phyloP scores from a whole-genome alignment of 495 filamentous ascomycete species.

The Penicillium mononematosum region DNA sequence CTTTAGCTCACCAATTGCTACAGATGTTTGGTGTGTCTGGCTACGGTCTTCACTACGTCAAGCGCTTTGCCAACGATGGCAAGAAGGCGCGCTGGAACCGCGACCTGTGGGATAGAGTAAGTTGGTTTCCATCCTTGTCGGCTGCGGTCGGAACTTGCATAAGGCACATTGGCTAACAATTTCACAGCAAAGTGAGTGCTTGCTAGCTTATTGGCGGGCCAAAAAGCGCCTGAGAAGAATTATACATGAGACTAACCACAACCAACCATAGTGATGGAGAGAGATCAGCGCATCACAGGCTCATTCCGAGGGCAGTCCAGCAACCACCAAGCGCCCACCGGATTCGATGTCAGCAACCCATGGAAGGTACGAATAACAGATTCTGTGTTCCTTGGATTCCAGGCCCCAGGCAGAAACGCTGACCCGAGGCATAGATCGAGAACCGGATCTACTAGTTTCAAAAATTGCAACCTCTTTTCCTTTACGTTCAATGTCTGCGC shows the following conservation, averaged over 20 bases:
- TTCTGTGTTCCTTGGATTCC: not conserved
- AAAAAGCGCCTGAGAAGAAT: not conserved
- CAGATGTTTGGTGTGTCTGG: slow-evolving; percentile 93
- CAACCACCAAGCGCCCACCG: slow-evolving; percentile 71
- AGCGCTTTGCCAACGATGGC: slow-evolving; percentile 79
- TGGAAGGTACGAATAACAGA: slow-evolving; percentile 69
- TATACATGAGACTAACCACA: slow-evolving; percentile 16
- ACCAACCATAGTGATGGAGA: slow-evolving; percentile 83
- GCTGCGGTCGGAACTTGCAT: slow-evolving; percentile 29
- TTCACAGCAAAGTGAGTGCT: slow-evolving; percentile 70
- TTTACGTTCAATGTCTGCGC: slow-evolving; percentile 25
- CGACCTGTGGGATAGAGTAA: slow-evolving; percentile 92
- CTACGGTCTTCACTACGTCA: slow-evolving; percentile 68
- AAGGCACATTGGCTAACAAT: slow-evolving; percentile 40
- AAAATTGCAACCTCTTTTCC: slow-evolving; percentile 29
- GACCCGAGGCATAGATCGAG: slow-evolving; percentile 33
- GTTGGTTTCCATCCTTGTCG: slow-evolving; percentile 38
- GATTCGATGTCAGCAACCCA: slow-evolving; percentile 92
- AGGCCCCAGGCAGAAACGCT: slow-evolving; percentile 9
- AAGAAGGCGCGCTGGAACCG: slow-evolving; percentile 80
- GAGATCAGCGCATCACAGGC: slow-evolving; percentile 88
- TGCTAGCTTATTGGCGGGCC: not conserved
- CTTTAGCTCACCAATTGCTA: slow-evolving; percentile 30
- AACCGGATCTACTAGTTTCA: slow-evolving; percentile 42
- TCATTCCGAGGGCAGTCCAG: slow-evolving; percentile 81